A percentile compares a stretch with the other conserved stretches of the same genome.
phyloP scores from a whole-genome alignment of 345 rosid genomes.

The Cardiospermum halicacabum region DNA sequence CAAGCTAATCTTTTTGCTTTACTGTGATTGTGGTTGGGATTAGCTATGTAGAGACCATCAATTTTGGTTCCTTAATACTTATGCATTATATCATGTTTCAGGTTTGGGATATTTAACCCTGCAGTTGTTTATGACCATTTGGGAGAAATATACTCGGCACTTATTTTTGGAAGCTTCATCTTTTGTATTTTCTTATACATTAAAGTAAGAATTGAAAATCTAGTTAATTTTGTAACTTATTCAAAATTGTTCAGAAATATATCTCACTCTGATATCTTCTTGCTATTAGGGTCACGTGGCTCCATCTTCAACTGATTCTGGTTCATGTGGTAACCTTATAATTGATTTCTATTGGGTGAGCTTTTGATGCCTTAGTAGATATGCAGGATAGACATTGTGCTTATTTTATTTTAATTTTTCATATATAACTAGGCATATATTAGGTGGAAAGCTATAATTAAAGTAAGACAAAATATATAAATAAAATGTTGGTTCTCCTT shows the following conservation, averaged over 20 bases:
- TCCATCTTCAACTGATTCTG: constrained; percentile 92
- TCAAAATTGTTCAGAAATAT: constrained; percentile 11
- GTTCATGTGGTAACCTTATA: constrained; percentile 84
- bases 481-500: not conserved
- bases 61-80: constrained; percentile 8
- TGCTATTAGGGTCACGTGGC: constrained; percentile 75
- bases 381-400: constrained; percentile 5
- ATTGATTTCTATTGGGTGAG: constrained; percentile 99
- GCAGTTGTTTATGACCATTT: constrained; percentile 82
- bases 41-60: not conserved
- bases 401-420: not conserved
- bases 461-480: not conserved
- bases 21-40: not conserved
- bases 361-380: constrained; percentile 6
- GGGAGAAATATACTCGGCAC: constrained; percentile 93
- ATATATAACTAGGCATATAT: not conserved
- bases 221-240: constrained; percentile 8
- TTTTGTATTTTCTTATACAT: constrained; percentile 85
- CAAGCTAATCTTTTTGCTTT: not conserved
- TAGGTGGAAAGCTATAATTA: not conserved
- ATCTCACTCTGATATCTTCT: constrained; percentile 25
- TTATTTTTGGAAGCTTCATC: constrained; percentile 83
- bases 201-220: constrained; percentile 48
- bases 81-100: constrained; percentile 29
- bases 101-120: constrained; percentile 94